These are phyloP conservation scores for Herpotrichia juniperi DNA, from an alignment of 2,329 filamentous ascomycete genomes.

Conservation along the genomic window DNA sequence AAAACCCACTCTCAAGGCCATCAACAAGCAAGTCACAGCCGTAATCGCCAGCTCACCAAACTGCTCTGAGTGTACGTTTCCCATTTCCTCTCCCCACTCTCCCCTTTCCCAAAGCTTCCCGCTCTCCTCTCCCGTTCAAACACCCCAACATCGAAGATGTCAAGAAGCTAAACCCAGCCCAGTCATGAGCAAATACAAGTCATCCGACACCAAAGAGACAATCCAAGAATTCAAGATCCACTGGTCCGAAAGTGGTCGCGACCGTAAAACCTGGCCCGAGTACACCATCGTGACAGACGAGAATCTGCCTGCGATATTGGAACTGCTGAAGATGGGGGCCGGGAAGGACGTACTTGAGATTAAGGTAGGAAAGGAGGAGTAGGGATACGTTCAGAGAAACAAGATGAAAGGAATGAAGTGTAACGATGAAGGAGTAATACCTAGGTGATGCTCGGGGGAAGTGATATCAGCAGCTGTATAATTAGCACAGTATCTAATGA, in stretches of 20 bases:
- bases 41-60: slow-evolving; percentile 32
- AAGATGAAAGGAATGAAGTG: background rate
- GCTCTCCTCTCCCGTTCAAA: background rate
- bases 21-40: slow-evolving; percentile 37
- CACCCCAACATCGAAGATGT: background rate
- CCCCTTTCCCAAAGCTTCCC: background rate
- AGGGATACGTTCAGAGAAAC: slow-evolving; percentile 30
- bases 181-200: slow-evolving; percentile 42
- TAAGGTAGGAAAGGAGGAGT: slow-evolving; percentile 35
- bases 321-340: slow-evolving; percentile 30
- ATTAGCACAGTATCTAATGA: too few species aligned
- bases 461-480: too few species aligned
- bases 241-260: slow-evolving; percentile 35
- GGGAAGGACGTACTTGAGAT: slow-evolving; percentile 41
- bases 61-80: slow-evolving; percentile 35
- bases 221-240: slow-evolving; percentile 39
- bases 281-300: slow-evolving; percentile 40
- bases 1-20: slow-evolving; percentile 29
- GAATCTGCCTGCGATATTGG: slow-evolving; percentile 34
- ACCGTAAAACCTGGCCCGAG: slow-evolving; percentile 41
- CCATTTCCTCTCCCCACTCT: background rate
- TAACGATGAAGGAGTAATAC: background rate
- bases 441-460: slow-evolving; percentile 1
- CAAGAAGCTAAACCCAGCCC: too few species aligned
- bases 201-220: slow-evolving; percentile 21